phyloP scores from a whole-genome alignment of 1,139 yeast genomes.

The Magnusiomyces paraingens region DNA sequence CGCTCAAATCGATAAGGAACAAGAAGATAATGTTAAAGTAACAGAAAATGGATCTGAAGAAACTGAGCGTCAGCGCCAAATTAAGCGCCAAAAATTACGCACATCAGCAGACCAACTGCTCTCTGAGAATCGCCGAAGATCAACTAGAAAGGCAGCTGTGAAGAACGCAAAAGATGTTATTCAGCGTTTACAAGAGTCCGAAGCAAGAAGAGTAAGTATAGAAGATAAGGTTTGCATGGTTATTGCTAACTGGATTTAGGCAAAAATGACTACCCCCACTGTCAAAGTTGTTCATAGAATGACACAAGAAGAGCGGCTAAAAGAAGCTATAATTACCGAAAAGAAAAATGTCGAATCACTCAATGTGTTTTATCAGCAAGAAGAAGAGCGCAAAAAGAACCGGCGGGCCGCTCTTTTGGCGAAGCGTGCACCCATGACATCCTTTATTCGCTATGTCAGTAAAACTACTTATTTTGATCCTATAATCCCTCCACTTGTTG shows the following conservation, averaged over 20 bases:
- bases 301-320: slow-evolving; percentile 82
- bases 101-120: slow-evolving; percentile 36
- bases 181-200: slow-evolving; percentile 64
- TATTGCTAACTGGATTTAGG: slow-evolving; percentile 21
- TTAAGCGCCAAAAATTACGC: slow-evolving; percentile 18
- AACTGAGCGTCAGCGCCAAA: slow-evolving; percentile 8
- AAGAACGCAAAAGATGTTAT: slow-evolving; percentile 74
- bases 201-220: slow-evolving; percentile 44
- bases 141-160: slow-evolving; percentile 72
- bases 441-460: slow-evolving; percentile 49
- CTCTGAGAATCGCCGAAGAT: slow-evolving; percentile 65
- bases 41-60: slow-evolving; percentile 15
- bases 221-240: not conserved
- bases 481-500: slow-evolving; percentile 17
- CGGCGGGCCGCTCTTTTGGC: slow-evolving; percentile 69
- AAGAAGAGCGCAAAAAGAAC: slow-evolving; percentile 67
- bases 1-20: slow-evolving; percentile 6
- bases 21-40: not conserved
- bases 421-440: slow-evolving; percentile 50
- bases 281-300: slow-evolving; percentile 36
- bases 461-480: slow-evolving; percentile 26
- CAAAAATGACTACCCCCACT: slow-evolving; percentile 37
- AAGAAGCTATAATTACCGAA: slow-evolving; percentile 84
- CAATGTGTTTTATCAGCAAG: slow-evolving; percentile 75
- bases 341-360: slow-evolving; percentile 64